These are phyloP conservation scores for Aspergillus calidoustus DNA, from an alignment of 2,329 filamentous ascomycete species.

Conservation along the genomic window DNA sequence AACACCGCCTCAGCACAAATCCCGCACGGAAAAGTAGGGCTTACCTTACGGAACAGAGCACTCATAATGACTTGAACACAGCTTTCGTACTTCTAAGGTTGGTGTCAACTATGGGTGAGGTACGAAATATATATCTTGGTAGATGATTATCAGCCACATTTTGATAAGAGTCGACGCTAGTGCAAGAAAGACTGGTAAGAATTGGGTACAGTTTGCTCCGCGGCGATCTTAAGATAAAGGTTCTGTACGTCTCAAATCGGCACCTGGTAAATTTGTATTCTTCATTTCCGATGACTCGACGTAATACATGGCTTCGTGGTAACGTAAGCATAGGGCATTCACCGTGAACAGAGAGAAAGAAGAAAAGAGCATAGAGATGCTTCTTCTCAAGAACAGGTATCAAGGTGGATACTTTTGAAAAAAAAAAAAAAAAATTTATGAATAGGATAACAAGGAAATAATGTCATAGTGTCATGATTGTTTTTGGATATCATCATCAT, in stretches of 20 bases:
- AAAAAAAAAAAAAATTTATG: slow-evolving; percentile 8
- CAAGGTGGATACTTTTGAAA: slow-evolving; percentile 4
- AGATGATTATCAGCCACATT: too few species aligned
- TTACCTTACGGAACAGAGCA: too few species aligned
- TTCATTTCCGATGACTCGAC: slow-evolving; percentile 24
- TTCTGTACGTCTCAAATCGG: too few species aligned
- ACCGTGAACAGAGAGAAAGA: not conserved
- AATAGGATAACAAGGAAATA: slow-evolving; percentile 17
- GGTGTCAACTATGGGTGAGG: not conserved
- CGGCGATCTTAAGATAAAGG: too few species aligned
- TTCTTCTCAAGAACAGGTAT: not conserved
- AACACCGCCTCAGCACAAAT: too few species aligned
- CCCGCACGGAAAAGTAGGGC: too few species aligned
- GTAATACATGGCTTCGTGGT: slow-evolving; percentile 27
- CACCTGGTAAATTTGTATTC: not conserved
- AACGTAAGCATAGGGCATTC: slow-evolving; percentile 20
- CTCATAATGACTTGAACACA: too few species aligned
- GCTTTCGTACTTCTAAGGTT: too few species aligned
- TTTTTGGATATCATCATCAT: slow-evolving; percentile 28
- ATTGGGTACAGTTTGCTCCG: too few species aligned
- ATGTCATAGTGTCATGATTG: slow-evolving; percentile 8
- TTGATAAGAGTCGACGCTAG: too few species aligned
- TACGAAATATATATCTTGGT: not conserved
- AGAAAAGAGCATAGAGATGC: not conserved
- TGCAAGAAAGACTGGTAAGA: too few species aligned